phyloP scores from a whole-genome alignment of 805 yeast genomes.

The Candida palmyrensis region DNA sequence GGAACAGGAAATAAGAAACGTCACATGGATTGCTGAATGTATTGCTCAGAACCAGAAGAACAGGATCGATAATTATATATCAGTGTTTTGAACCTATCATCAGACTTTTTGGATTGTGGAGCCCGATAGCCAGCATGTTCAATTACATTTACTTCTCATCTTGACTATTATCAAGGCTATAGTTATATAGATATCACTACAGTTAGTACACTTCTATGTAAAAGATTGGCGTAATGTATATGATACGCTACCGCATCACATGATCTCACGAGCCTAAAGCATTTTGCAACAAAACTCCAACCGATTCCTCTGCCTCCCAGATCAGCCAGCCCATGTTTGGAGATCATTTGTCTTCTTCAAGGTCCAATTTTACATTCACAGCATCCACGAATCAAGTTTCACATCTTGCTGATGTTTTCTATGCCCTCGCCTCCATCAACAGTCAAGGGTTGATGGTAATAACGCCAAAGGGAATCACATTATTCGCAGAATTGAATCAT shows the following conservation, averaged over 20 bases:
- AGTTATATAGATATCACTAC: no score
- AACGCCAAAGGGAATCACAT: slow-evolving; percentile 24
- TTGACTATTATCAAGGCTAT: no score
- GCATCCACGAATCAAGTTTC: slow-evolving; percentile 34
- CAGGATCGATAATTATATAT: slow-evolving; percentile 83
- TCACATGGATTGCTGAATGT: slow-evolving; percentile 99
- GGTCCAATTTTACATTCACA: slow-evolving; percentile 14
- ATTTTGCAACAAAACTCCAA: no score
- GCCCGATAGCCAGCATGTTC: no score
- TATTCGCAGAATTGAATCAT: slow-evolving; percentile 34
- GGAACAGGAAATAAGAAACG: slow-evolving; percentile 95
- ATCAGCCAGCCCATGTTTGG: no score
- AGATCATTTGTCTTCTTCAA: neutral
- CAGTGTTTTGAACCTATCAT: slow-evolving; percentile 62
- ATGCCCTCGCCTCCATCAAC: slow-evolving; percentile 25
- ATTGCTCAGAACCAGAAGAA: slow-evolving; percentile 98
- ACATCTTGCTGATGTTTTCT: slow-evolving; percentile 34
- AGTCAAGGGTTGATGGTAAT: slow-evolving; percentile 32
- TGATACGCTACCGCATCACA: no score
- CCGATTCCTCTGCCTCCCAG: no score
- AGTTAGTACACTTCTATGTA: no score
- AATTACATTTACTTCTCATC: no score
- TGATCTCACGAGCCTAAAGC: no score
- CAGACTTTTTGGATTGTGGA: no score
- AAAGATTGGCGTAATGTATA: no score